Conservation (phyloP, 805 yeast genomes). For the Yamadazyma olivae region DNA sequence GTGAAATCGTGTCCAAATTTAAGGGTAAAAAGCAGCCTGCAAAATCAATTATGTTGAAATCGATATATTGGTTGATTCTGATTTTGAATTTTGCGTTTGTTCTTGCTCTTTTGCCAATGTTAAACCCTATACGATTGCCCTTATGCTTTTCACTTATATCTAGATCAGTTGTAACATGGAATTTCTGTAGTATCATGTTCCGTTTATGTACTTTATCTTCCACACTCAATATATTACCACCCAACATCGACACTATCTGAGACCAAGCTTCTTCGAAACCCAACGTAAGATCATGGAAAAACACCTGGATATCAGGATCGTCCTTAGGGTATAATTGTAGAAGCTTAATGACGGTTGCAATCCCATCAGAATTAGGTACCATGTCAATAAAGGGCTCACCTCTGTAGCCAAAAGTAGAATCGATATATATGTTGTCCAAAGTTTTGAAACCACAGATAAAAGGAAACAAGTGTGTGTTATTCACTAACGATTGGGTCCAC, state of each 20-base stretch:
- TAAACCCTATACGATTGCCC: background rate
- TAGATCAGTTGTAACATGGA: background rate
- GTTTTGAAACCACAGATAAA: slow-evolving; percentile 29
- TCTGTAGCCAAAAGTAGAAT: slow-evolving; percentile 51
- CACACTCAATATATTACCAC: slow-evolving; percentile 3
- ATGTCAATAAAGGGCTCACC: slow-evolving; percentile 48
- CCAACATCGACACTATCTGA: slow-evolving; percentile 19
- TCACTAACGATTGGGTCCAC: slow-evolving; percentile 38
- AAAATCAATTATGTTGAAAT: slow-evolving; percentile 33
- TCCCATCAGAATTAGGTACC: slow-evolving; percentile 40
- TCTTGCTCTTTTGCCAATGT: background rate
- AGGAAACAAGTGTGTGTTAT: slow-evolving; percentile 41
- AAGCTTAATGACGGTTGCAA: slow-evolving; percentile 26
- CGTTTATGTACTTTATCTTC: background rate
- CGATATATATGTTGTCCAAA: slow-evolving; percentile 49
- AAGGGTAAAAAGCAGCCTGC: slow-evolving; percentile 29
- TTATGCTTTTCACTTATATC: background rate
- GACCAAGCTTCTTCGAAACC: slow-evolving; percentile 59
- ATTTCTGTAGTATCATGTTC: background rate
- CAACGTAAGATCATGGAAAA: slow-evolving; percentile 35
- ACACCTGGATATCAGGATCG: slow-evolving; percentile 36
- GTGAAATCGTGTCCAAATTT: background rate
- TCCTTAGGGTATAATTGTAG: slow-evolving; percentile 42
- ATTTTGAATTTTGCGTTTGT: slow-evolving; percentile 6
- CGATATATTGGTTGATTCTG: slow-evolving; percentile 32